Conservation (phyloP, 306 rosid genomes). For the Citrullus colocynthis region DNA sequence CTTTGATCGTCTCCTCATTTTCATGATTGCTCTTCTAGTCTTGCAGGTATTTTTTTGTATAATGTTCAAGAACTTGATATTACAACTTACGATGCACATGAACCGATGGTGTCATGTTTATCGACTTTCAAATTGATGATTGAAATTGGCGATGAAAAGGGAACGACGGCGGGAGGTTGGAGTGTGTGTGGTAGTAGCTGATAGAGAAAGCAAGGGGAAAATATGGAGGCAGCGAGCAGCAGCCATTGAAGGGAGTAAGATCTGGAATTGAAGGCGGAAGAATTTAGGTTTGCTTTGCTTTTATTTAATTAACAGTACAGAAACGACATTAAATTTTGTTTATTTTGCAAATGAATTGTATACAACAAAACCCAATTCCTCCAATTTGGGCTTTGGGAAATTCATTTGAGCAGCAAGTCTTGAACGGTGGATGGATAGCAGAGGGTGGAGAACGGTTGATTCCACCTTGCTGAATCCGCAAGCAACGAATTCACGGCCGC, state of each 20-base stretch:
- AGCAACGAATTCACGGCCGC: slow-evolving; percentile 47
- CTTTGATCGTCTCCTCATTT: too few relatives aligned
- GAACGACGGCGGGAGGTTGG: not conserved
- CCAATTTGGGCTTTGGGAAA: too few relatives aligned
- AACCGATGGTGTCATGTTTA: too few relatives aligned
- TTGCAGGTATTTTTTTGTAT: too few relatives aligned
- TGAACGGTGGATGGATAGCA: slow-evolving; percentile 46
- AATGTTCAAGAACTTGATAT: too few relatives aligned
- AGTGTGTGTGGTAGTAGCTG: not conserved
- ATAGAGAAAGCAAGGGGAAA: slow-evolving; percentile 11
- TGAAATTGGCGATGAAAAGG: slow-evolving; percentile 6
- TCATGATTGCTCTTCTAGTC: too few relatives aligned
- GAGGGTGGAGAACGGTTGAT: slow-evolving; percentile 30
- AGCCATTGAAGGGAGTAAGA: slow-evolving; percentile 3
- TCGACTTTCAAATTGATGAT: too few relatives aligned
- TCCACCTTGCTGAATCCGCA: slow-evolving; percentile 64
- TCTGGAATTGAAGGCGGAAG: not conserved
- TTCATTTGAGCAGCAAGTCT: slow-evolving; percentile 12
- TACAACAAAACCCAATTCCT: not conserved
- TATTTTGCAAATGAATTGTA: too few relatives aligned
- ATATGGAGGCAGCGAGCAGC: slow-evolving; percentile 2
- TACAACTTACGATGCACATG: too few relatives aligned
- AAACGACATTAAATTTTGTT: not conserved
- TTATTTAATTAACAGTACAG: not conserved
- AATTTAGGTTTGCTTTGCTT: not conserved